These are phyloP conservation scores for Sordariomycetes sp. DNA, from an alignment of 2,329 filamentous ascomycete genomes.

Conservation along the genomic window DNA sequence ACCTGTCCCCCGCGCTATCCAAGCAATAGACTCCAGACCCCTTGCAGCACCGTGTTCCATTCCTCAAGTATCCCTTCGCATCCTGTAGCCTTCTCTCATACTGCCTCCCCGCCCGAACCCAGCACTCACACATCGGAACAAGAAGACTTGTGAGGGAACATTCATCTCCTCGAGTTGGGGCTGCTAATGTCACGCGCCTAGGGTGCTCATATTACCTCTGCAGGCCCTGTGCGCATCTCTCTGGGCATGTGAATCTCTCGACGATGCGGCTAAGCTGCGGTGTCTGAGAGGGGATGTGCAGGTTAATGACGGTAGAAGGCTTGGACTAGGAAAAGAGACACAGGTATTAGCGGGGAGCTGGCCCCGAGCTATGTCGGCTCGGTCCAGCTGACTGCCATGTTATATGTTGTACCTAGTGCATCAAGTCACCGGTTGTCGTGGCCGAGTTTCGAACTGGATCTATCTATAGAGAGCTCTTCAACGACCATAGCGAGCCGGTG, in stretches of 20 bases:
- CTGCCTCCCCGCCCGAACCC: too few species aligned
- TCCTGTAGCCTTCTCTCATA: too few species aligned
- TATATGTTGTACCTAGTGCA: slow-evolving; percentile 34
- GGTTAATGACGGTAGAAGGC: slow-evolving; percentile 35
- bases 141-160: too few species aligned
- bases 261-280: slow-evolving; percentile 39
- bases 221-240: slow-evolving; percentile 29
- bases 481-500: slow-evolving; percentile 38
- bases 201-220: slow-evolving; percentile 36
- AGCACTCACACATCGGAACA: too few species aligned
- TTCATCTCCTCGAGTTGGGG: too few species aligned
- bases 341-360: slow-evolving; percentile 27
- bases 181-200: slow-evolving; percentile 4
- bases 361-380: slow-evolving; percentile 41
- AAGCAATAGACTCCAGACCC: neutral
- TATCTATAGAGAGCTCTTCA: slow-evolving; percentile 29
- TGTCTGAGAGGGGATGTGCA: slow-evolving; percentile 45
- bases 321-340: slow-evolving; percentile 15
- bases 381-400: slow-evolving; percentile 46
- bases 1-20: neutral
- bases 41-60: neutral
- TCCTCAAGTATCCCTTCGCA: too few species aligned
- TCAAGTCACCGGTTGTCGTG: neutral
- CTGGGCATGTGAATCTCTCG: slow-evolving; percentile 35
- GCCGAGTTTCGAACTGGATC: neutral